These are phyloP conservation scores for Entomortierella chlamydospora DNA, from an alignment of 192 early-diverging fungal genomes.

Conservation along the genomic window DNA sequence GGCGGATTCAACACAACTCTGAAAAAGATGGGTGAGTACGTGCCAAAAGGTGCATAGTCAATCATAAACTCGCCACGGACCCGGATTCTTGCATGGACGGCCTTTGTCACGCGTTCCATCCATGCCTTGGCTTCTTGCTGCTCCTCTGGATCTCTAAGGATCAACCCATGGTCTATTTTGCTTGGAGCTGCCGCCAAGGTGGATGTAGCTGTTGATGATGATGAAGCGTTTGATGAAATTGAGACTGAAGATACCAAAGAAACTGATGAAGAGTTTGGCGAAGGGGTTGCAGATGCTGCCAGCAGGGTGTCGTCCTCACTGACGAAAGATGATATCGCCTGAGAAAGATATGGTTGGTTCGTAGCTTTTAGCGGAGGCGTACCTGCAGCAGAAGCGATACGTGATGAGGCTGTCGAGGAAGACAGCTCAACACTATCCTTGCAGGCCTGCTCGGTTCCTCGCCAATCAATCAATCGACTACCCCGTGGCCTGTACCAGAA, in stretches of 20 bases:
- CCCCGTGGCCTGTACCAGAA: conserved; percentile 79
- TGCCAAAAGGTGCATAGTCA: conserved; percentile 73
- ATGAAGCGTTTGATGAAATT: conserved; percentile 13
- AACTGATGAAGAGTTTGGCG: conserved; percentile 24
- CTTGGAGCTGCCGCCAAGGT: not conserved
- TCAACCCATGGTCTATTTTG: conserved; percentile 22
- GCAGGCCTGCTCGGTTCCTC: conserved; percentile 20
- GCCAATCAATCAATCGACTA: conserved; percentile 28
- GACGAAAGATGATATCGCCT: not conserved
- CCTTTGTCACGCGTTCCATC: conserved; percentile 56
- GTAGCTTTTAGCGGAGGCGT: not conserved
- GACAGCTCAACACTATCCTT: conserved; percentile 7
- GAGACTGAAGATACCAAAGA: conserved; percentile 29
- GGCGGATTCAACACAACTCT: conserved; percentile 80
- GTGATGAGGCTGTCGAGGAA: too few relatives aligned
- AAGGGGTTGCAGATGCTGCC: conserved; percentile 1
- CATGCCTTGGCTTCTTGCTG: conserved; percentile 42
- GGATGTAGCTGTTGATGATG: not conserved
- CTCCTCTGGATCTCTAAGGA: conserved; percentile 30
- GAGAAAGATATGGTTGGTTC: not conserved
- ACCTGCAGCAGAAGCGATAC: not conserved
- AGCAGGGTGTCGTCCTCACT: not conserved
- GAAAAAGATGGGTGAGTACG: conserved; percentile 70
- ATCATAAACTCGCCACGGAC: conserved; percentile 69
- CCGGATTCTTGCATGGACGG: conserved; percentile 59